Conservation (phyloP, 495 filamentous ascomycete species). For the Penicillium cinerascens region DNA sequence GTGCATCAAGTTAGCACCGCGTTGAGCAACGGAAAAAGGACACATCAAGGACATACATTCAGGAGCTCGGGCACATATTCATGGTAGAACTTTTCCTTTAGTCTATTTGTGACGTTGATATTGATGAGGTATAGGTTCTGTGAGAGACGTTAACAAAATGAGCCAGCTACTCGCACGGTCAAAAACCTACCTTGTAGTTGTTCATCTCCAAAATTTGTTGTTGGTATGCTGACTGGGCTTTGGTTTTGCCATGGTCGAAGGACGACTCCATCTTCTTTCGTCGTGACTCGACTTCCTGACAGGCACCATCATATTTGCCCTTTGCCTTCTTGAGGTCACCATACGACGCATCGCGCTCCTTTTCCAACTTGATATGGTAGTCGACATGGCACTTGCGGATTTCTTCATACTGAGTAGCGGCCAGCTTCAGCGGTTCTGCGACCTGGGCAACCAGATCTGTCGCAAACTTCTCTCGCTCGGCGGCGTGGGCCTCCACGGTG, state of each 20-base stretch:
- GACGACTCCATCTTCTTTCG: slow-evolving; percentile 90
- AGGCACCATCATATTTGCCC: slow-evolving; percentile 85
- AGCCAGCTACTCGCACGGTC: background rate
- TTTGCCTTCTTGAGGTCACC: slow-evolving; percentile 87
- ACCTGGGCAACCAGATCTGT: slow-evolving; percentile 71
- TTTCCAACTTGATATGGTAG: slow-evolving; percentile 81
- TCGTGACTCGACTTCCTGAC: slow-evolving; percentile 90
- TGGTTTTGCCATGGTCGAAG: slow-evolving; percentile 77
- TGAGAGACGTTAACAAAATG: background rate
- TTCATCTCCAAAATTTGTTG: slow-evolving; percentile 91
- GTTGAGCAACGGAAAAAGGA: background rate
- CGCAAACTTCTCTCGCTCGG: slow-evolving; percentile 82
- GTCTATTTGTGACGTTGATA: slow-evolving; percentile 93
- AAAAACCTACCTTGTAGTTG: slow-evolving; percentile 69
- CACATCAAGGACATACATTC: slow-evolving; percentile 55
- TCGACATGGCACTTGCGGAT: slow-evolving; percentile 88
- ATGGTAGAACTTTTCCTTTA: slow-evolving; percentile 94
- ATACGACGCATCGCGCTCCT: slow-evolving; percentile 79
- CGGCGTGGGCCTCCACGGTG: slow-evolving; percentile 80
- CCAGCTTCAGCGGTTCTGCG: slow-evolving; percentile 76
- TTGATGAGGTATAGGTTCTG: slow-evolving; percentile 92
- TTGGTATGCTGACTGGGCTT: slow-evolving; percentile 85
- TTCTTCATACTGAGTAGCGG: slow-evolving; percentile 77
- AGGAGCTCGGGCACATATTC: slow-evolving; percentile 93
- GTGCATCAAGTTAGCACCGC: background rate